Evolutionary conservation across 2,329 filamentous ascomycete genomes (phyloP).

Genomic region (Ramichloridium luteum): DNA sequence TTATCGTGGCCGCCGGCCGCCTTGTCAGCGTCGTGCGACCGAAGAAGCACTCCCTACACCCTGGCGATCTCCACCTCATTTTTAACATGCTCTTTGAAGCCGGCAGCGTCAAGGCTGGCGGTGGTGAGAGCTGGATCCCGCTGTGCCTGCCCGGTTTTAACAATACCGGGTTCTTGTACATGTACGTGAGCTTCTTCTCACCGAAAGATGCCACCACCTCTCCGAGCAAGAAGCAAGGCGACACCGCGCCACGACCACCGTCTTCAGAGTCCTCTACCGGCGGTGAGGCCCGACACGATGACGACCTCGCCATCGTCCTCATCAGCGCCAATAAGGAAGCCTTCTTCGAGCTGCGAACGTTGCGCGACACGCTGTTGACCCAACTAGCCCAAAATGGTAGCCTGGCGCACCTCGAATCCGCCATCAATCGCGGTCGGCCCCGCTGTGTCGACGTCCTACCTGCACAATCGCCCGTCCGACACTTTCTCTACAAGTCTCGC

Average conservation of each 20-base stretch:
- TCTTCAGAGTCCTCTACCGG: not conserved
- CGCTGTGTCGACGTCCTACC: conserved; percentile 63
- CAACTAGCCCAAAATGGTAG: conserved; percentile 66
- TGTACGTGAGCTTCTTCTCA: conserved; percentile 95
- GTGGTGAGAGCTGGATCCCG: conserved; percentile 96
- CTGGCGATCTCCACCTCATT: conserved; percentile 86
- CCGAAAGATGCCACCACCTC: conserved; percentile 15
- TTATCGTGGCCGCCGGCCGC: conserved; percentile 83
- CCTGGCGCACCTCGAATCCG: conserved; percentile 60
- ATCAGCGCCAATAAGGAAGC: conserved; percentile 88
- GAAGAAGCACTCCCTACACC: conserved; percentile 88
- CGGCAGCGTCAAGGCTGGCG: conserved; percentile 76
- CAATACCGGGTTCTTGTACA: conserved; percentile 90
- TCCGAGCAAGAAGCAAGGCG: conserved; percentile 25
- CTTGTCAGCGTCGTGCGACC: conserved; percentile 92
- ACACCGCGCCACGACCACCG: conserved; percentile 1
- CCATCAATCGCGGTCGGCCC: conserved; percentile 60
- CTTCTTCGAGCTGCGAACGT: conserved; percentile 76
- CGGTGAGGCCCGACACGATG: conserved; percentile 32
- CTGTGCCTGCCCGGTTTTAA: conserved; percentile 95
- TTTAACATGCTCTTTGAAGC: conserved; percentile 99
- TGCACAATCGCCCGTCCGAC: conserved; percentile 65
- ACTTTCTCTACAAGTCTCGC: conserved; percentile 92
- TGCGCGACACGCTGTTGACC: conserved; percentile 50
- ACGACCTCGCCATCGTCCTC: conserved; percentile 76